These are phyloP conservation scores for Globisporangium yorkense DNA, from an alignment of 352 stramenopile genomes.

Conservation along the genomic window DNA sequence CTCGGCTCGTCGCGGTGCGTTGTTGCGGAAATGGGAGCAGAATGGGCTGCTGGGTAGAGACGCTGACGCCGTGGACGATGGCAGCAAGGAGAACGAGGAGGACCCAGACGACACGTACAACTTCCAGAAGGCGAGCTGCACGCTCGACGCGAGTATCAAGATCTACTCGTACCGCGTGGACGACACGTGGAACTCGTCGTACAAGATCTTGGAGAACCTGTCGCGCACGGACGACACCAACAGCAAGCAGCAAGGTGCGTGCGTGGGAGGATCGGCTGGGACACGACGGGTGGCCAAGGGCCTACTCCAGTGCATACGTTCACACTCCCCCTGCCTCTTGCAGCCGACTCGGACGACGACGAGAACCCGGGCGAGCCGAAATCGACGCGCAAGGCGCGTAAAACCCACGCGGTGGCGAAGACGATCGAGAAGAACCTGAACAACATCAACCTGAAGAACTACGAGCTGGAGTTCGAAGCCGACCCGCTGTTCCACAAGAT, in stretches of 20 bases:
- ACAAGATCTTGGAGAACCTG: conserved; percentile 97
- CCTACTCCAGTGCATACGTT: too few species aligned
- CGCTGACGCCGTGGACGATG: background rate
- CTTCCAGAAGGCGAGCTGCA: conserved; percentile 97
- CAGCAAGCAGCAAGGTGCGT: conserved; percentile 26
- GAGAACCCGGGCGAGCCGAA: conserved; percentile 25
- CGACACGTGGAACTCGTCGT: conserved; percentile 95
- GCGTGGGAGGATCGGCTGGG: background rate
- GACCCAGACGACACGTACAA: conserved; percentile 81
- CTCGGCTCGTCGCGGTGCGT: conserved; percentile 62
- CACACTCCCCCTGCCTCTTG: background rate
- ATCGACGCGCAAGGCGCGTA: conserved; percentile 33
- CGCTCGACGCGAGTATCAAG: conserved; percentile 97
- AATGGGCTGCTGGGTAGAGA: background rate
- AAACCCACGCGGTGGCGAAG: conserved; percentile 34
- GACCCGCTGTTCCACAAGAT: conserved; percentile 93
- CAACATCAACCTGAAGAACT: conserved; percentile 83
- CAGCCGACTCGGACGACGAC: conserved; percentile 19
- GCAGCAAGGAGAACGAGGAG: conserved; percentile 25
- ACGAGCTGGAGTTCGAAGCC: conserved; percentile 84
- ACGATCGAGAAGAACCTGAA: conserved; percentile 87
- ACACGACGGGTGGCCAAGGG: too few species aligned
- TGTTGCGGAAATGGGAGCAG: background rate
- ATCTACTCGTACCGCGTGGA: conserved; percentile 99
- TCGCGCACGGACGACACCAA: conserved; percentile 71